Evolutionary conservation across 768 basidiomycete species (phyloP).

Genomic region (Tulasnella sp.): DNA sequence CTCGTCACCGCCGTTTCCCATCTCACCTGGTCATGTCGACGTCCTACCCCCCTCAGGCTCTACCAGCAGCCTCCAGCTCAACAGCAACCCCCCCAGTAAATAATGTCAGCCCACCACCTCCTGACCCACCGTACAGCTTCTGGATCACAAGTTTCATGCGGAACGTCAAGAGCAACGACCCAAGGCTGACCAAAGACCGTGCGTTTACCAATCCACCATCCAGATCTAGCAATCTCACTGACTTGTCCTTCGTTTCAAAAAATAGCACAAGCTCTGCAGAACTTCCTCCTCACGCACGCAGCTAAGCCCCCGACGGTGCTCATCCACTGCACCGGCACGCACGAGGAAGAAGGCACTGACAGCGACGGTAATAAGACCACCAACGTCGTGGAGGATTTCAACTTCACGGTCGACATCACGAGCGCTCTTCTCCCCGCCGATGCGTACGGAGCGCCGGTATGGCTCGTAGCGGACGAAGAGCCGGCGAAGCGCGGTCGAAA

Average conservation of each 20-base stretch:
- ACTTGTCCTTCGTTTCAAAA: background rate
- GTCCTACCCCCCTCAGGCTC: background rate
- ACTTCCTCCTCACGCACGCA: background rate
- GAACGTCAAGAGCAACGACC: background rate
- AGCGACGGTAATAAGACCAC: background rate
- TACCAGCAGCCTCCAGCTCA: background rate
- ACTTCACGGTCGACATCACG: background rate
- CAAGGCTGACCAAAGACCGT: background rate
- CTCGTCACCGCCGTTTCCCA: background rate
- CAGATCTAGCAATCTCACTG: background rate
- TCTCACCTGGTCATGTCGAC: background rate
- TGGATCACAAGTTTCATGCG: background rate
- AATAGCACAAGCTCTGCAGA: background rate
- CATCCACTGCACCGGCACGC: background rate
- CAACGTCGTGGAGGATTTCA: background rate
- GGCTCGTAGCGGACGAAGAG: background rate
- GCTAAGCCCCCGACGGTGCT: background rate
- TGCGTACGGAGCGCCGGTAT: background rate
- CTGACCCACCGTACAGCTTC: background rate
- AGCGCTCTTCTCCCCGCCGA: background rate
- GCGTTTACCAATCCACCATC: background rate
- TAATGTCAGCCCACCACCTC: background rate
- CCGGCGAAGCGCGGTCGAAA: background rate
- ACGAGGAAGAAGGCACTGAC: background rate
- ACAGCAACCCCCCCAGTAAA: background rate